Conservation (phyloP, 768 basidiomycete genomes). For the Sporobolomyces pararoseus region DNA sequence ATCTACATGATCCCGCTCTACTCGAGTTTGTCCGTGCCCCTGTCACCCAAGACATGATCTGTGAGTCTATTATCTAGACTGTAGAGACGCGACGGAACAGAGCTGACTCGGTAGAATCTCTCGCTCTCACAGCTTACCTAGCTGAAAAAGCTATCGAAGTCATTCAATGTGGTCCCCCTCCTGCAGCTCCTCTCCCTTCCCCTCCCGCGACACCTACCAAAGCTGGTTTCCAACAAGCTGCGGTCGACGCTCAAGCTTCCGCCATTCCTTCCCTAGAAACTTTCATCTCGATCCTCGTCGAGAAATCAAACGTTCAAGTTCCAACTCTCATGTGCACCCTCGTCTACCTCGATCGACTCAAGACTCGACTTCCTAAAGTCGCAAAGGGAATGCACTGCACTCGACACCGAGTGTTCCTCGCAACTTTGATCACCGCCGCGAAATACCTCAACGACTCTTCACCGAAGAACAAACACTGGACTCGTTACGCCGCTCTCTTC, state of each 20-base stretch:
- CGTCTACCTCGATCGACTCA: constrained; percentile 84
- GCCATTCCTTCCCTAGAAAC: constrained; percentile 68
- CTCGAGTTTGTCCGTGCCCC: constrained; percentile 71
- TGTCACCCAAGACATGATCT: constrained; percentile 80
- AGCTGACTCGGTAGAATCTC: too few species aligned
- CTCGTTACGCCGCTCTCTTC: constrained; percentile 69
- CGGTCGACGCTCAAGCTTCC: constrained; percentile 22
- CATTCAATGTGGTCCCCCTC: constrained; percentile 56
- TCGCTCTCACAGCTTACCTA: constrained; percentile 57
- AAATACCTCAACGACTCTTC: constrained; percentile 84
- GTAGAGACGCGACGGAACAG: too few species aligned
- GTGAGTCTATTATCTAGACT: too few species aligned
- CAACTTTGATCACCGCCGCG: constrained; percentile 88
- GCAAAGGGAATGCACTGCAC: constrained; percentile 88
- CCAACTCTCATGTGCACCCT: constrained; percentile 85
- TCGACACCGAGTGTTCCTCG: constrained; percentile 91
- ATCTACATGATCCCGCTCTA: constrained; percentile 74
- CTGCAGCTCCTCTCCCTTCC: constrained; percentile 56
- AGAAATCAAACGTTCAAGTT: constrained; percentile 80
- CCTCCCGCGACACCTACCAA: constrained; percentile 67
- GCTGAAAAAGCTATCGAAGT: constrained; percentile 73
- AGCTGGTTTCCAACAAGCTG: constrained; percentile 47
- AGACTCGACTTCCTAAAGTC: constrained; percentile 70
- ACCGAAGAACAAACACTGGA: constrained; percentile 94
- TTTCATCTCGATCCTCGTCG: constrained; percentile 78